phyloP scores from a whole-genome alignment of 345 rosid genomes.

The Ceriops tagal region DNA sequence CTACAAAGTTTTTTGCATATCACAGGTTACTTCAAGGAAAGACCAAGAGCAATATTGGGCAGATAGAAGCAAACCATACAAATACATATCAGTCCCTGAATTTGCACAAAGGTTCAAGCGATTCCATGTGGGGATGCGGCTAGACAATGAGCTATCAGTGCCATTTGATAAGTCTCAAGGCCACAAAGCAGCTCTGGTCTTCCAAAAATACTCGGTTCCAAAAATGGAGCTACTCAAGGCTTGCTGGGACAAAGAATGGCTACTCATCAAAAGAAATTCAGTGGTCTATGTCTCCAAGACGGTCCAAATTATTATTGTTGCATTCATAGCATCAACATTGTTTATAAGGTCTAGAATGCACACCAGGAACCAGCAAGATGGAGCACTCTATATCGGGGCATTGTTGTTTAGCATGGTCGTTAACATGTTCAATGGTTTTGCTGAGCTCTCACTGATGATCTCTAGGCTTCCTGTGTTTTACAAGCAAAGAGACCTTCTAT shows the following conservation, averaged over 20 bases:
- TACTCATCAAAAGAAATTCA: slow-evolving; percentile 45
- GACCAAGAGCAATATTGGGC: slow-evolving; percentile 53
- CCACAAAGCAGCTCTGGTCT: slow-evolving; percentile 27
- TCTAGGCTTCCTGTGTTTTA: slow-evolving; percentile 40
- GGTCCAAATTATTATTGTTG: slow-evolving; percentile 27
- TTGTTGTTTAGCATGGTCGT: slow-evolving; percentile 31
- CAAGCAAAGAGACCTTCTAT: slow-evolving; percentile 39
- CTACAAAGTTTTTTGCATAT: not conserved
- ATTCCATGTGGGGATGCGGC: slow-evolving; percentile 24
- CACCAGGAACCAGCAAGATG: slow-evolving; percentile 19
- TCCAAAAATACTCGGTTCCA: slow-evolving; percentile 29
- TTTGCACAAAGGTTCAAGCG: slow-evolving; percentile 30
- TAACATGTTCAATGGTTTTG: slow-evolving; percentile 42
- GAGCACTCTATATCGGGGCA: slow-evolving; percentile 43
- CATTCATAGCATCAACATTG: slow-evolving; percentile 33
- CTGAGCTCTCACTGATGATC: slow-evolving; percentile 42
- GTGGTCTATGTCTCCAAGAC: slow-evolving; percentile 43
- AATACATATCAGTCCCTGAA: slow-evolving; percentile 34
- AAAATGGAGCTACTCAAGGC: slow-evolving; percentile 42
- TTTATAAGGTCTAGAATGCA: slow-evolving; percentile 33
- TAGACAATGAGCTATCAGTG: slow-evolving; percentile 28
- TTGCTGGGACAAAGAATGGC: slow-evolving; percentile 44
- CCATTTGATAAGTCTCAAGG: slow-evolving; percentile 26
- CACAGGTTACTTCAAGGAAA: slow-evolving; percentile 45
- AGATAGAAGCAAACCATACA: slow-evolving; percentile 25